Evolutionary conservation across 202 grass and related monocot genomes (phyloP).

Genomic region (Schoenoplectus triqueter): DNA sequence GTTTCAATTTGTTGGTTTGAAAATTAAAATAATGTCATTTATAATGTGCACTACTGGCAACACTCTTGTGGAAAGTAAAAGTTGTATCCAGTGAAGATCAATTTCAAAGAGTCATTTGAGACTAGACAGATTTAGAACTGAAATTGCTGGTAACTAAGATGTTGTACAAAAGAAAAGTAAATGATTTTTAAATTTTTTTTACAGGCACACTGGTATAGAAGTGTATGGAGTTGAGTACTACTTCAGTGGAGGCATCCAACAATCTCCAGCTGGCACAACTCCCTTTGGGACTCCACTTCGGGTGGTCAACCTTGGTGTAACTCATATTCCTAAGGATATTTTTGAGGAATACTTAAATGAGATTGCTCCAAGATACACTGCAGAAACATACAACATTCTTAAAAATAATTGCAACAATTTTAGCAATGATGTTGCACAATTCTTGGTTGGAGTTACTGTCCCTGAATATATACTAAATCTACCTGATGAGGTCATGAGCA

Average conservation of each 20-base stretch:
- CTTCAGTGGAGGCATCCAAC: slow-evolving; percentile 83
- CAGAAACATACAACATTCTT: slow-evolving; percentile 75
- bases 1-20: neutral
- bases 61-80: neutral
- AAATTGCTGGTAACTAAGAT: neutral
- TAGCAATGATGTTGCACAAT: slow-evolving; percentile 81
- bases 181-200: neutral
- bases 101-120: neutral
- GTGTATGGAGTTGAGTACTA: slow-evolving; percentile 85
- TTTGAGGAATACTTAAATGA: slow-evolving; percentile 84
- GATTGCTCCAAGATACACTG: slow-evolving; percentile 68
- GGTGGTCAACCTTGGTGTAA: slow-evolving; percentile 61
- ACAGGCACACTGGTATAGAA: slow-evolving; percentile 85
- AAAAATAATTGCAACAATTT: slow-evolving; percentile 97
- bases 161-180: neutral
- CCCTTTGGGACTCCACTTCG: slow-evolving; percentile 71
- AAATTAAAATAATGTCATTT: neutral
- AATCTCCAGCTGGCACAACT: slow-evolving; percentile 53
- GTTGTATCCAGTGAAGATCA: neutral
- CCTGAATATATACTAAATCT: slow-evolving; percentile 84
- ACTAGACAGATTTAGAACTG: neutral
- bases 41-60: neutral
- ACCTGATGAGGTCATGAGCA: slow-evolving; percentile 80
- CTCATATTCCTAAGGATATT: slow-evolving; percentile 66
- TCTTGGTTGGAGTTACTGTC: slow-evolving; percentile 61